A percentile compares a stretch with the other conserved stretches of the same genome.
phyloP scores from a whole-genome alignment of 1,139 yeast species.

The Yamadazyma triangularis region DNA sequence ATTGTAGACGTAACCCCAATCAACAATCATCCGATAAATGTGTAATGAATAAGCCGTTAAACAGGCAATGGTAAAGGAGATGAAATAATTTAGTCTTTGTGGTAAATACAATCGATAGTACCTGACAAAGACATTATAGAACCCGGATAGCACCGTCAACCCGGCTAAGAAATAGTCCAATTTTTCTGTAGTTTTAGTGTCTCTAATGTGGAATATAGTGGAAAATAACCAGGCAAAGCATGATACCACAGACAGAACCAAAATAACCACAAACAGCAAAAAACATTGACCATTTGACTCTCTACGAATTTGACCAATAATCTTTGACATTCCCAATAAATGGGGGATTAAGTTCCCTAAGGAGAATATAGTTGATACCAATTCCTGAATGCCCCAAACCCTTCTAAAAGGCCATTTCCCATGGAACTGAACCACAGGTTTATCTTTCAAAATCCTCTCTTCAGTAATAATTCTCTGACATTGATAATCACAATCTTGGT shows the following conservation, averaged over 20 bases:
- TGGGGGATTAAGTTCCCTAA: slow-evolving; percentile 78
- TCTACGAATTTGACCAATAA: slow-evolving; percentile 17
- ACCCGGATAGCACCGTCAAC: slow-evolving; percentile 73
- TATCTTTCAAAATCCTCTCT: slow-evolving; percentile 36
- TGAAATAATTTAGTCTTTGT: slow-evolving; percentile 11
- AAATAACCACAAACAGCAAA: slow-evolving; percentile 35
- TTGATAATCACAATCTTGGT: slow-evolving; percentile 82
- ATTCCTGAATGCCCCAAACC: slow-evolving; percentile 73
- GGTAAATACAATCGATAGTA: slow-evolving; percentile 23
- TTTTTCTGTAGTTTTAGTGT: slow-evolving; percentile 71
- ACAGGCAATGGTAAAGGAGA: slow-evolving; percentile 39
- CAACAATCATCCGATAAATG: slow-evolving; percentile 58
- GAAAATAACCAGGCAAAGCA: slow-evolving; percentile 88
- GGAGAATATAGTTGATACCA: slow-evolving; percentile 78
- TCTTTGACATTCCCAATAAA: slow-evolving; percentile 47
- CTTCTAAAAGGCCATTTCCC: slow-evolving; percentile 96
- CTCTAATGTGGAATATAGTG: slow-evolving; percentile 83
- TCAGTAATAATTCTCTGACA: slow-evolving; percentile 76
- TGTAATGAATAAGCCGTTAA: slow-evolving; percentile 54
- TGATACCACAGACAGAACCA: slow-evolving; percentile 49
- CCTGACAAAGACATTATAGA: slow-evolving; percentile 64
- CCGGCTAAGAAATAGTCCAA: slow-evolving; percentile 94
- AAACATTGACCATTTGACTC: slow-evolving; percentile 8
- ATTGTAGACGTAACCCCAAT: slow-evolving; percentile 91
- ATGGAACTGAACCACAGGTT: slow-evolving; percentile 76